phyloP scores from a whole-genome alignment of 345 rosid species.

The Microthlaspi erraticum region DNA sequence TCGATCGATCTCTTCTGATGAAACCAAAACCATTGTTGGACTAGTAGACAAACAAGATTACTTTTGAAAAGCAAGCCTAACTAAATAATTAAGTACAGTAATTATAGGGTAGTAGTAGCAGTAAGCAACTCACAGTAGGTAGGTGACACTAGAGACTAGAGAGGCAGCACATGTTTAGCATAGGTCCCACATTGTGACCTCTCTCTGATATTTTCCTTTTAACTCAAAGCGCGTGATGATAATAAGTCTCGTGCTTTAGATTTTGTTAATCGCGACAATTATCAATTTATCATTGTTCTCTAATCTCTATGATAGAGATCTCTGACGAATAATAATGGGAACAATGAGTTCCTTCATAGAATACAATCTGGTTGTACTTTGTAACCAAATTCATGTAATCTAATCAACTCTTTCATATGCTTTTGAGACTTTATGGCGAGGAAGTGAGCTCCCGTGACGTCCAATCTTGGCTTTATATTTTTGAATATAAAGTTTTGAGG shows the following conservation, averaged over 20 bases:
- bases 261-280: too few species aligned
- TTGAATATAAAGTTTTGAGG: not conserved
- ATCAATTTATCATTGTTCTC: too few species aligned
- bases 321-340: too few species aligned
- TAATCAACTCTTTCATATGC: slow-evolving; percentile 27
- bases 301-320: too few species aligned
- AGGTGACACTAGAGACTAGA: not conserved
- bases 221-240: not conserved
- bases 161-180: slow-evolving; percentile 6
- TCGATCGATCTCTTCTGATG: too few species aligned
- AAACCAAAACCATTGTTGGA: not conserved
- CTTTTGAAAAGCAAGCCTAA: not conserved
- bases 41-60: slow-evolving; percentile 1
- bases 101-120: not conserved
- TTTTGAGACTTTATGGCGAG: slow-evolving; percentile 13
- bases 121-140: not conserved
- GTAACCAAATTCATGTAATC: slow-evolving; percentile 34
- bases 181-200: not conserved
- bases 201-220: not conserved
- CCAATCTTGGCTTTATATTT: not conserved
- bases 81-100: not conserved
- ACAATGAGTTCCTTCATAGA: slow-evolving; percentile 4
- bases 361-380: slow-evolving; percentile 36
- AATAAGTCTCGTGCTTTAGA: too few species aligned
- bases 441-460: slow-evolving; percentile 31